These are phyloP conservation scores for Eruca vesicaria DNA, from an alignment of 441 rosid species.

Conservation along the genomic window DNA sequence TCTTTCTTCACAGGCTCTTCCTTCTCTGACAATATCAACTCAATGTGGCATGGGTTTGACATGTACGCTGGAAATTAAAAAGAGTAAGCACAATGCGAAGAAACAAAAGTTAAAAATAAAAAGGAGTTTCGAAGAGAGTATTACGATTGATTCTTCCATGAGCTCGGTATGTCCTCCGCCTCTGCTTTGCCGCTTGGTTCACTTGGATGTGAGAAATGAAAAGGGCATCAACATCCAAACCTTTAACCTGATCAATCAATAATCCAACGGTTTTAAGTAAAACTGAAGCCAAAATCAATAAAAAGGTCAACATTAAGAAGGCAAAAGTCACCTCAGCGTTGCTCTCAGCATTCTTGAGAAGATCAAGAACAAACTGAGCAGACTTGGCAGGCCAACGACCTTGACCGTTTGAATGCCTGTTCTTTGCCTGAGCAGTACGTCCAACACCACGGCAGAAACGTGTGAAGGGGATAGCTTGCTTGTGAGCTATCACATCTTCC, in stretches of 20 bases:
- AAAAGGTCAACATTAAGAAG: background rate
- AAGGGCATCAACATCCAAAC: slow-evolving; percentile 90
- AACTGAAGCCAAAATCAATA: background rate
- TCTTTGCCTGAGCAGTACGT: slow-evolving; percentile 53
- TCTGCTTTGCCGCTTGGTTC: slow-evolving; percentile 95
- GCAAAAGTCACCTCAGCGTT: slow-evolving; percentile 39
- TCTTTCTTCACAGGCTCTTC: background rate
- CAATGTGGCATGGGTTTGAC: slow-evolving; percentile 1
- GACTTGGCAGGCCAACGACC: background rate
- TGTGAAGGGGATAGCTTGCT: background rate
- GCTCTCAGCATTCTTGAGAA: background rate
- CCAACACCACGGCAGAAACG: background rate
- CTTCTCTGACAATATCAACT: background rate
- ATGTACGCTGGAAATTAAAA: background rate
- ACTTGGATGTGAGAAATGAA: slow-evolving; percentile 88
- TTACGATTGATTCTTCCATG: slow-evolving; percentile 98
- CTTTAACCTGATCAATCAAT: slow-evolving; percentile 66
- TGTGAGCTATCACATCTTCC: background rate
- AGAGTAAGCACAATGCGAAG: background rate
- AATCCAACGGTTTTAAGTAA: background rate
- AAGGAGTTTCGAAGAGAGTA: slow-evolving; percentile 24
- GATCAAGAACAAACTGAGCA: background rate
- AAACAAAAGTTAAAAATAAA: background rate
- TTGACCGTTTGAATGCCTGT: background rate
- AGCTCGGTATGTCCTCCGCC: slow-evolving; percentile 90